Percentiles rank a stretch among this genome's conserved stretches.
Conservation (phyloP, 352 stramenopile species). For the Globisporangium nagaii region DNA sequence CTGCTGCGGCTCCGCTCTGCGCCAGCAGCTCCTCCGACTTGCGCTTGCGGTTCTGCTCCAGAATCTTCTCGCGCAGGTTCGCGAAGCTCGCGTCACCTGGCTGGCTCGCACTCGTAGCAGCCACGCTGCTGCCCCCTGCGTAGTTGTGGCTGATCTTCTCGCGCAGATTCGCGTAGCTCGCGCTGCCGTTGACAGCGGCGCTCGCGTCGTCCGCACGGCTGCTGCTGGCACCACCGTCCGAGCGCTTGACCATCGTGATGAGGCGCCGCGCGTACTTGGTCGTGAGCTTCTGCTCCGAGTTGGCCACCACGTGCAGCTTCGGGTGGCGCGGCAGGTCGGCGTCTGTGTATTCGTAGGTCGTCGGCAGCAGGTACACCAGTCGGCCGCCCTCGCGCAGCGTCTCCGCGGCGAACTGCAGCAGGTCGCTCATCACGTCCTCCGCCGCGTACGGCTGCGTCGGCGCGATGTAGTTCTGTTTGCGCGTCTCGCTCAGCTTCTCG, state of each 20-base stretch:
- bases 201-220: neutral
- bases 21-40: conserved; percentile 32
- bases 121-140: neutral
- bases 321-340: conserved; percentile 72
- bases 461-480: conserved; percentile 93
- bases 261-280: conserved; percentile 78
- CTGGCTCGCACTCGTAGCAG: neutral
- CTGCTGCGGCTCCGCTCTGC: neutral
- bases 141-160: conserved; percentile 48
- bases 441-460: conserved; percentile 94
- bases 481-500: conserved; percentile 48
- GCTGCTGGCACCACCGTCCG: neutral
- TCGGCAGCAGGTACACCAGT: conserved; percentile 85
- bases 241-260: conserved; percentile 85
- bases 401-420: conserved; percentile 89
- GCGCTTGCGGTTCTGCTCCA: conserved; percentile 47
- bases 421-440: conserved; percentile 96
- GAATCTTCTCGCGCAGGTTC: conserved; percentile 66
- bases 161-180: conserved; percentile 67
- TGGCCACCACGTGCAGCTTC: conserved; percentile 57
- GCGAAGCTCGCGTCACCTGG: conserved; percentile 50
- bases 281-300: conserved; percentile 82
- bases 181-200: conserved; percentile 17
- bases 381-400: conserved; percentile 72
- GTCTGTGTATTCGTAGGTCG: conserved; percentile 79